Evolutionary conservation across 768 basidiomycete species (phyloP), one percentile per base, ranked within the genome.

Genomic region (Lactarius deliciosus): DNA sequence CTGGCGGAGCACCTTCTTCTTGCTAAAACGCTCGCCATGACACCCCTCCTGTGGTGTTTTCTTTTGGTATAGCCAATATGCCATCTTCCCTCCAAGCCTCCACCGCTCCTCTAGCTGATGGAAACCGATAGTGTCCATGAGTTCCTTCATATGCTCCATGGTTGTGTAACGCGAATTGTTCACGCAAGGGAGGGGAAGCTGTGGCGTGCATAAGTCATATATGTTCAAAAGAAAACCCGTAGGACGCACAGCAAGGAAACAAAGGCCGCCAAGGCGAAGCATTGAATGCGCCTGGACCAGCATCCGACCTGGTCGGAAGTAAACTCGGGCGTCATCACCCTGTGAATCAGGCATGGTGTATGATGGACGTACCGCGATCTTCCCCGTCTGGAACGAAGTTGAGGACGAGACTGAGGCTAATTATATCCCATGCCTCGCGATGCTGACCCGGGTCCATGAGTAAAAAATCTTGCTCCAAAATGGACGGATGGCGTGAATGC

Each of bases 171-270:
- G 85, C 5, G 94, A 96, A 75, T 97, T 97, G 34, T 80, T 75
- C 16, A 96, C 81, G 74, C 95, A 97, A 3, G 95, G 88, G 20
- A 89, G 79, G 2, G 95, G 95, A 13, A 97, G 85, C 91, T 93
- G 66, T 41, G 22, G 18, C n/a, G 47, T 28, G 34, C n/a, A 13
- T 36, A 13, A 2, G 50, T 32, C 58, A 40, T 50, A 45, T 25
- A 64, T 56, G 32, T 10, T 43, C 32, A 20, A 38, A 50, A 40
- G 5, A 6, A 41, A 25, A 7, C 28, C 2, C 13, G 9, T 18
- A 22, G 20, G 16, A 80, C 88, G 69, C 68, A 91, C 91, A 13
- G 82, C 89, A 56, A 94, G 80, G 73, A 92, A 94, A 3, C 93
- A 77, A 68, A 85, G 74, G 1, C 90, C 91, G 0, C 77, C 79